phyloP scores from a whole-genome alignment of 257 asterid species.

The Forsythia viridissima region DNA sequence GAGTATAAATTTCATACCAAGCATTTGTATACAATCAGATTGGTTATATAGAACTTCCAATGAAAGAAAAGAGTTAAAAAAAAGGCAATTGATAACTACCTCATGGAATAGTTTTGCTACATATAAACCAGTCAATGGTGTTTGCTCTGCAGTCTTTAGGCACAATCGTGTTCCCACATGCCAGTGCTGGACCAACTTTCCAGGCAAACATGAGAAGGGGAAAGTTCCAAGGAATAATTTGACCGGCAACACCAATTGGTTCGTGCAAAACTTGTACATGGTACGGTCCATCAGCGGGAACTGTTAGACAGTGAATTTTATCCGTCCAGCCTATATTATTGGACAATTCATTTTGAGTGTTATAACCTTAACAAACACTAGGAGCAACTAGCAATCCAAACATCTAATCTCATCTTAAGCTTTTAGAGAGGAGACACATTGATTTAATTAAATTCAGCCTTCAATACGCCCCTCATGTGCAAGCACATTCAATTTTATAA shows the following conservation, averaged over 20 bases:
- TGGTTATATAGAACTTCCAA: not conserved
- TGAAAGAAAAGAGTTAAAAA: too few relatives aligned
- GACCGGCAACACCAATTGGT: conserved; percentile 98
- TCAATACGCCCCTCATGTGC: not conserved
- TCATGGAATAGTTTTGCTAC: conserved; percentile 79
- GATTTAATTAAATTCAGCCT: too few relatives aligned
- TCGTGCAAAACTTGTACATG: conserved; percentile 95
- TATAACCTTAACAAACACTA: not conserved
- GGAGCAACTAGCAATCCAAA: not conserved
- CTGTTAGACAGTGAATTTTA: conserved; percentile 91
- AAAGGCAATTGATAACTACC: conserved; percentile 39
- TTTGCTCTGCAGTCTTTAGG: conserved; percentile 96
- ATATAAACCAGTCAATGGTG: conserved; percentile 85
- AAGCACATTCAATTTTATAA: too few relatives aligned
- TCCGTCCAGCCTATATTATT: conserved; percentile 88
- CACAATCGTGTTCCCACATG: conserved; percentile 80
- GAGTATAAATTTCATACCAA: not conserved
- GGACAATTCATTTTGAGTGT: not conserved
- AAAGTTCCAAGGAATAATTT: conserved; percentile 97
- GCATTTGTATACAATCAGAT: not conserved
- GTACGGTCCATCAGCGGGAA: conserved; percentile 85
- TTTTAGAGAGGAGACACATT: not conserved
- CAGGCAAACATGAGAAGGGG: conserved; percentile 88
- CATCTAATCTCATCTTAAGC: not conserved
- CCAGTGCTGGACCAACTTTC: conserved; percentile 97